Evolutionary conservation across 257 asterid genomes (phyloP).

Genomic region (Buddleja alternifolia): DNA sequence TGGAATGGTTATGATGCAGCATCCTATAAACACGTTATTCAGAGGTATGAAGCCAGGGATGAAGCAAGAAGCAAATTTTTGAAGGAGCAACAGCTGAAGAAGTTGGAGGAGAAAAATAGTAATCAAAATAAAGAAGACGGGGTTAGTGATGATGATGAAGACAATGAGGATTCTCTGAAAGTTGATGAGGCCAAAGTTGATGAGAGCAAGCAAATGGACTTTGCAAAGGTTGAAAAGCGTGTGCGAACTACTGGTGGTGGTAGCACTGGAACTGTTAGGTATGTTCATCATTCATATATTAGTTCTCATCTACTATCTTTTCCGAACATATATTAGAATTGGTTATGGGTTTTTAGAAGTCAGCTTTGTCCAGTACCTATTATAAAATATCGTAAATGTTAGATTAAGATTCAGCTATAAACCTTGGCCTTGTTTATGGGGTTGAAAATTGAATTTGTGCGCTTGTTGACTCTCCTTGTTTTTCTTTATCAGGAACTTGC

Average conservation of each 20-base stretch:
- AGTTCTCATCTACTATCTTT: conserved; percentile 1
- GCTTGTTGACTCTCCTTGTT: conserved; percentile 17
- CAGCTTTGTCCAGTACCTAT: neutral
- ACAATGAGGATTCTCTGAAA: conserved; percentile 65
- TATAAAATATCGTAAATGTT: too few relatives aligned
- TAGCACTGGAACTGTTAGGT: conserved; percentile 99
- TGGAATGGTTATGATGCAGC: conserved; percentile 98
- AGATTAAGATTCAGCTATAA: too few relatives aligned
- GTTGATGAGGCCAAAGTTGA: conserved; percentile 96
- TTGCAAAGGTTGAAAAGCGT: conserved; percentile 98
- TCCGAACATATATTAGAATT: neutral
- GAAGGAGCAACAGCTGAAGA: conserved; percentile 86
- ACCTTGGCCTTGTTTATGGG: neutral
- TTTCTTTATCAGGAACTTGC: conserved; percentile 66
- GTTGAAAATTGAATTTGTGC: conserved; percentile 7
- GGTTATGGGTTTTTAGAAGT: neutral
- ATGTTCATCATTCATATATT: conserved; percentile 4
- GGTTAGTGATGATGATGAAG: conserved; percentile 86
- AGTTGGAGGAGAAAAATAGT: conserved; percentile 85
- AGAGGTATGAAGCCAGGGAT: conserved; percentile 91
- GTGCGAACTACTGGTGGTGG: conserved; percentile 99
- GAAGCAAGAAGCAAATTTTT: conserved; percentile 85
- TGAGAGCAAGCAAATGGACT: conserved; percentile 99
- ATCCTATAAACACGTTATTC: conserved; percentile 64
- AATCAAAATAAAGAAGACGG: conserved; percentile 58